Conservation (phyloP, 495 filamentous ascomycete species). For the Astrocystis sublimbata region DNA sequence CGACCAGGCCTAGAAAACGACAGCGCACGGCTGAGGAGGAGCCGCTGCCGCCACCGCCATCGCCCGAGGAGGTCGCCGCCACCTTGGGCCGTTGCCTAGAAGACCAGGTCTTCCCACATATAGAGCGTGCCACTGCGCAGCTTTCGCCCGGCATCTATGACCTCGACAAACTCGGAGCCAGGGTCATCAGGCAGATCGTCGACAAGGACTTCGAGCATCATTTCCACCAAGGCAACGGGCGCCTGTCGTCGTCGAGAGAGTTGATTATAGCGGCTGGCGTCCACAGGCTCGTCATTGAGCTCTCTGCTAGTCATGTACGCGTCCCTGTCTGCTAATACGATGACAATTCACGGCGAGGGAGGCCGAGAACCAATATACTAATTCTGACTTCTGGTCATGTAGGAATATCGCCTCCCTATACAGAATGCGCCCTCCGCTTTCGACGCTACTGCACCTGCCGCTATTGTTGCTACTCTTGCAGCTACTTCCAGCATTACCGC, state of each 20-base stretch:
- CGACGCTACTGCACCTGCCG: background rate
- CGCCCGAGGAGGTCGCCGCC: conserved; percentile 5
- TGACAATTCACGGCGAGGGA: too few species aligned
- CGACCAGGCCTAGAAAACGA: background rate
- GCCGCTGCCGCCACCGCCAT: too few species aligned
- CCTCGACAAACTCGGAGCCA: conserved; percentile 28
- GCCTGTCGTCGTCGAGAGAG: conserved; percentile 20
- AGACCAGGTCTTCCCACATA: conserved; percentile 40
- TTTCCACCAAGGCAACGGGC: conserved; percentile 22
- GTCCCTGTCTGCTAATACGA: too few species aligned
- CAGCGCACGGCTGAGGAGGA: conserved; percentile 5
- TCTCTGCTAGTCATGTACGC: conserved; percentile 22
- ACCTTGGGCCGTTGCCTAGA: conserved; percentile 30
- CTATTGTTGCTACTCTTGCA: too few species aligned
- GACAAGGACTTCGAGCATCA: conserved; percentile 25
- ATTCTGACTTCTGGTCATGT: background rate
- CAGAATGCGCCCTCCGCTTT: background rate
- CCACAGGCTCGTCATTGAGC: conserved; percentile 18
- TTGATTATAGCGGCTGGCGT: conserved; percentile 19
- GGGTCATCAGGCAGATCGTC: conserved; percentile 25
- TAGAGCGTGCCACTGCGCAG: conserved; percentile 26
- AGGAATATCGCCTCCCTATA: conserved; percentile 21
- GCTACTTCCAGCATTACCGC: background rate
- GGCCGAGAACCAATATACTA: background rate
- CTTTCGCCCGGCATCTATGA: conserved; percentile 25